Base-by-base conservation (phyloP, 139 green algal species). In the Chlorella sorokiniana region DNA sequence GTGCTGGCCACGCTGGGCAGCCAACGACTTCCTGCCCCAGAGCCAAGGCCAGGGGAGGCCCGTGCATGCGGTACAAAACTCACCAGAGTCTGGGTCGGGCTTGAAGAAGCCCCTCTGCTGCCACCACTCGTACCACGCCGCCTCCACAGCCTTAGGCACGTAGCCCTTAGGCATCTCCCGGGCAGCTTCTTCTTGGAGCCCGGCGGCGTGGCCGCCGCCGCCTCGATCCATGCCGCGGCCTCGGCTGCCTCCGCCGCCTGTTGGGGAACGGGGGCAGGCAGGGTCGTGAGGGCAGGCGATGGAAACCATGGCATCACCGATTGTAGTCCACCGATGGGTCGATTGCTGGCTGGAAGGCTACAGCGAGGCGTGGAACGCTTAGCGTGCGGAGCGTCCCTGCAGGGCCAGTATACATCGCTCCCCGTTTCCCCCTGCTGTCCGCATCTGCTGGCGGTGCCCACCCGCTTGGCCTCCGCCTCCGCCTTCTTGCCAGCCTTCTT, bases 91-190 rank as follows among this genome's bases (percentile, higher is more conserved):
- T 0, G 73, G 29, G 86, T 96, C 89, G 27, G 96, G 87, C 87
- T 94, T 96, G 91, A 99, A 99, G 89, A 92, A 98, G 75, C 94
- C 95, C 25, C 79, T 86, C 75, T 88, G 29, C 88, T 98, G 92
- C 96, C 97, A 99, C 96, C 94, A 93, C 27, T 88, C 82, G 72
- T 92, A 90, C 84, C 91, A 95, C 31, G 83, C 86, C 8, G 87
- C 83, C 82, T 95, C 92, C 64, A 97, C 93, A 31, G 91, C 87
- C 38, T 79, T 79, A 0, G 96, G 96, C 74, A 94, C 87, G 87
- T 98, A 99, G 18, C 86, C 88, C 90, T 96, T 96, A 74, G 86
- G 90, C 94, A 98, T 97, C 41, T 88, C 78, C 1, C 62, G 1
- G 70, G 69, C 31, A 94, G 59, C 61, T 92, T 71, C 86, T 99